Evolutionary conservation across 177 flowering plant species (phyloP).

Genomic region (Vitis hybrid): DNA sequence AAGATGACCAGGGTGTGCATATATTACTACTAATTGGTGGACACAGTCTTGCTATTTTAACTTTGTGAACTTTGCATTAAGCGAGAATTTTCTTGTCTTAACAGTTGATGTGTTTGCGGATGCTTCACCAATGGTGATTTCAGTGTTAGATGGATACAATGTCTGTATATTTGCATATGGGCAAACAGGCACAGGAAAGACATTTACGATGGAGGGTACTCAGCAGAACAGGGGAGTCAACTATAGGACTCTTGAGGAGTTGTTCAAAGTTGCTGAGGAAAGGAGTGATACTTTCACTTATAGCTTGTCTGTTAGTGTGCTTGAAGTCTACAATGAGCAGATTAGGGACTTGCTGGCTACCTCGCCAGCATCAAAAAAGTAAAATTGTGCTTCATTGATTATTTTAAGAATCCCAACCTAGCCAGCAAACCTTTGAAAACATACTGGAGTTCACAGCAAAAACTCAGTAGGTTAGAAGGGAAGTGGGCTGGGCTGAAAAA

Average conservation of each 20-base stretch:
- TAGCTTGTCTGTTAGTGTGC: slow-evolving; percentile 86
- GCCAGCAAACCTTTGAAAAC: slow-evolving; percentile 1
- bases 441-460: not conserved
- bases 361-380: slow-evolving; percentile 75
- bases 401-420: not conserved
- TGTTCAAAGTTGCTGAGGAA: slow-evolving; percentile 68
- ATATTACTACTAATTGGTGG: not conserved
- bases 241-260: slow-evolving; percentile 78
- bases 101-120: slow-evolving; percentile 90
- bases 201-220: slow-evolving; percentile 97
- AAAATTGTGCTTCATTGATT: slow-evolving; percentile 8
- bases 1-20: slow-evolving; percentile 78
- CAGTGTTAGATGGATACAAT: slow-evolving; percentile 95
- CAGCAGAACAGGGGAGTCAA: slow-evolving; percentile 86
- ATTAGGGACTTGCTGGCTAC: slow-evolving; percentile 83
- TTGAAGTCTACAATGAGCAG: slow-evolving; percentile 97
- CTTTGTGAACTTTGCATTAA: slow-evolving; percentile 2
- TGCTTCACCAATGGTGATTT: slow-evolving; percentile 84
- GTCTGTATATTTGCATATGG: slow-evolving; percentile 99
- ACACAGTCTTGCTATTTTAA: not conserved
- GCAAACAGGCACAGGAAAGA: slow-evolving; percentile 98
- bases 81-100: not conserved
- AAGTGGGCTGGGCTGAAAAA: not conserved
- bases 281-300: slow-evolving; percentile 68
- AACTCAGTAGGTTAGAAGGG: not conserved